phyloP scores from a whole-genome alignment of 1,284 basidiomycete species.

The Rhodotorula sp. region DNA sequence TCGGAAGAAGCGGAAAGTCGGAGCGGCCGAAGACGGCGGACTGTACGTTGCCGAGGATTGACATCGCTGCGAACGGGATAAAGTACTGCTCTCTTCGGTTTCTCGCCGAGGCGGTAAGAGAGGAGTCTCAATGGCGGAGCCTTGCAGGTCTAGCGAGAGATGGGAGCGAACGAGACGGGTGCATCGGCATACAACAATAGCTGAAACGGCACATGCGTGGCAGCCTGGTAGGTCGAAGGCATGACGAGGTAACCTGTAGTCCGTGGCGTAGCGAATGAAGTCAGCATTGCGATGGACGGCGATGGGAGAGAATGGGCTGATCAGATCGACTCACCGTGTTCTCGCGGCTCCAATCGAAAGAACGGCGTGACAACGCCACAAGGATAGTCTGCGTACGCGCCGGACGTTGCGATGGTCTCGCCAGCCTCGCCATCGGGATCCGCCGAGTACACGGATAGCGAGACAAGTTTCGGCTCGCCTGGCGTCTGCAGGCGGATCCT shows the following conservation, averaged over 20 bases:
- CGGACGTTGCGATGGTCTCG: slow-evolving; percentile 64
- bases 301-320: too few species aligned
- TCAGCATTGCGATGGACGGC: too few species aligned
- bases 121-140: not conserved
- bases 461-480: slow-evolving; percentile 45
- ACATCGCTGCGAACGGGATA: not conserved
- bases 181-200: slow-evolving; percentile 59
- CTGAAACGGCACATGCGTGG: slow-evolving; percentile 60
- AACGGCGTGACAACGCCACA: slow-evolving; percentile 13
- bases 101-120: not conserved
- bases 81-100: too few species aligned
- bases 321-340: slow-evolving; percentile 65
- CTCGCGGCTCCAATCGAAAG: slow-evolving; percentile 42
- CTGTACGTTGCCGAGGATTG: slow-evolving; percentile 28
- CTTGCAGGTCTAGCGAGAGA: not conserved
- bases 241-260: slow-evolving; percentile 63
- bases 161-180: slow-evolving; percentile 8
- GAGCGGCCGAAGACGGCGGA: not conserved
- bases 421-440: slow-evolving; percentile 47
- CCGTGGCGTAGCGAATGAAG: too few species aligned
- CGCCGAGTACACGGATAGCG: slow-evolving; percentile 50
- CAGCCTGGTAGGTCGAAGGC: slow-evolving; percentile 68
- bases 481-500: slow-evolving; percentile 67
- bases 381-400: slow-evolving; percentile 67
- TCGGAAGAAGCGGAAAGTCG: not conserved